Conservation (phyloP, 2,329 filamentous ascomycete genomes). For the Colletotrichum liriopes region DNA sequence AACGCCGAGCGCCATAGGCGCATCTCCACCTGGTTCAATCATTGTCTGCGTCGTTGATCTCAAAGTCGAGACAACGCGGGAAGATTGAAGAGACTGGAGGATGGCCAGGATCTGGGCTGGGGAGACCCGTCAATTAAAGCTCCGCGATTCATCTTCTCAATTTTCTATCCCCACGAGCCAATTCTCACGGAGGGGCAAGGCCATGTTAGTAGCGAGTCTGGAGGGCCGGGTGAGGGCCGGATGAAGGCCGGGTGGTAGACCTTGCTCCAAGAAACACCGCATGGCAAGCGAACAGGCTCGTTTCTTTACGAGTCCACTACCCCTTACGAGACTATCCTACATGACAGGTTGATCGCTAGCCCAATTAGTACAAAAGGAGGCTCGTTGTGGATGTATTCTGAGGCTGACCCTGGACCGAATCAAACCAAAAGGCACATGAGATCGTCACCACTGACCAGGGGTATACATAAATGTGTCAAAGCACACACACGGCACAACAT, state of each 20-base stretch:
- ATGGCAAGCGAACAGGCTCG: conserved; percentile 12
- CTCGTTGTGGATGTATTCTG: conserved; percentile 14
- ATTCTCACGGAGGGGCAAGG: conserved; percentile 7
- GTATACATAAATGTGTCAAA: conserved; percentile 13
- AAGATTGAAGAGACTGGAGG: conserved; percentile 14
- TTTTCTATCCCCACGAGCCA: conserved; percentile 18
- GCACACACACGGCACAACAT: conserved; percentile 12
- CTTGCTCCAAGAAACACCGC: conserved; percentile 1
- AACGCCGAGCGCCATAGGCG: conserved; percentile 44
- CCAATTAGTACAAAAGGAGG: neutral
- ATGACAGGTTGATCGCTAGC: conserved; percentile 33
- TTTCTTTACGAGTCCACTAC: conserved; percentile 15
- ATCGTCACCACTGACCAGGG: conserved; percentile 19
- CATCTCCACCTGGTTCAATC: conserved; percentile 41
- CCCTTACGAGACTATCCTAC: conserved; percentile 12
- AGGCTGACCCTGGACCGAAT: conserved; percentile 18
- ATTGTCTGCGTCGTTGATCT: conserved; percentile 29
- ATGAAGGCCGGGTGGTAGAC: conserved; percentile 1
- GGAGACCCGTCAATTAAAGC: conserved; percentile 24
- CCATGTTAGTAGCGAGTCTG: conserved; percentile 7
- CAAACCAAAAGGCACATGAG: conserved; percentile 21
- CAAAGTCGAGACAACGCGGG: conserved; percentile 5
- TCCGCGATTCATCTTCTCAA: conserved; percentile 23
- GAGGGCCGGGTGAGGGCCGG: neutral
- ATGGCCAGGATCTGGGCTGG: neutral